Percentiles rank a stretch among this genome's conserved stretches.
Evolutionary conservation across 2,329 filamentous ascomycete species (phyloP).

Genomic region (Magnaporthiopsis incrustans): DNA sequence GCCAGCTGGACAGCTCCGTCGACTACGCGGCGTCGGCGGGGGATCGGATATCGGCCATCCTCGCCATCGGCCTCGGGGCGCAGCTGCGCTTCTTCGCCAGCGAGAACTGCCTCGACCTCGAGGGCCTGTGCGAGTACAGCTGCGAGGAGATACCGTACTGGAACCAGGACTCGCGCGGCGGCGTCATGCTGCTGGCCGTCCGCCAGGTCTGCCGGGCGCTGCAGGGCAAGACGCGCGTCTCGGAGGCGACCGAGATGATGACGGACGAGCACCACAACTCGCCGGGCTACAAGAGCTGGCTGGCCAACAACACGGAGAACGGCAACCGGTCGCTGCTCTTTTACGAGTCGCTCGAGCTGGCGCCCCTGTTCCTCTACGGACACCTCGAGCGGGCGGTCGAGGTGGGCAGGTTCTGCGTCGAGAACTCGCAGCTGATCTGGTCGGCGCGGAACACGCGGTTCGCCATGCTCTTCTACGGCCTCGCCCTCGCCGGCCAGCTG

Average conservation of each 20-base stretch:
- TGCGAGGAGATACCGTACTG: conserved; percentile 68
- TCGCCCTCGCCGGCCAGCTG: conserved; percentile 45
- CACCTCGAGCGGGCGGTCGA: conserved; percentile 53
- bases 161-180: conserved; percentile 63
- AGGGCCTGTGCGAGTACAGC: conserved; percentile 62
- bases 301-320: conserved; percentile 42
- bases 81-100: conserved; percentile 62
- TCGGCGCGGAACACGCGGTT: conserved; percentile 50
- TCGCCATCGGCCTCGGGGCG: conserved; percentile 61
- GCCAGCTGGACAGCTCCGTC: conserved; percentile 55
- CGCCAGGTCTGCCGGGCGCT: conserved; percentile 61
- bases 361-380: conserved; percentile 55
- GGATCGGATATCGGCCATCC: conserved; percentile 62
- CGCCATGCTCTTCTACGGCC: conserved; percentile 51
- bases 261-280: conserved; percentile 60
- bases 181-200: conserved; percentile 57
- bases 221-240: conserved; percentile 60
- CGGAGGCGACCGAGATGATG: conserved; percentile 48
- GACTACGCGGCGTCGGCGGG: conserved; percentile 60
- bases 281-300: conserved; percentile 50
- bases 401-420: conserved; percentile 42
- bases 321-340: conserved; percentile 57
- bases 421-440: conserved; percentile 44
- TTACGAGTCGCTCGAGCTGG: conserved; percentile 60
- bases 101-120: conserved; percentile 60